phyloP scores from a whole-genome alignment of 78 protist species.

The Emiliania huxleyi region DNA sequence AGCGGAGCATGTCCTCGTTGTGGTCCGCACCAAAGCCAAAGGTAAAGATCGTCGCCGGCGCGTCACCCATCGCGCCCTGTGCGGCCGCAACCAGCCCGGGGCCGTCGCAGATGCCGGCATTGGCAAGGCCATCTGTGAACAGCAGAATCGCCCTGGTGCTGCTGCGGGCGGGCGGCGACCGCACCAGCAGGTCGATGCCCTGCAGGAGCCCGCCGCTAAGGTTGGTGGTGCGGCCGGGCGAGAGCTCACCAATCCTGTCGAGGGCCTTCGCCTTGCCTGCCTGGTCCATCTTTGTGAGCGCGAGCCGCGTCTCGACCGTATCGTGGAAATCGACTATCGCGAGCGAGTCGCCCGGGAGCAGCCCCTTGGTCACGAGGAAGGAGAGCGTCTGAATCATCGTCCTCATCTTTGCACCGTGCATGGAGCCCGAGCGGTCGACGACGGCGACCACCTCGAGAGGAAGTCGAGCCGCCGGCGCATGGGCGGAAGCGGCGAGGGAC shows the following conservation, averaged over 20 bases:
- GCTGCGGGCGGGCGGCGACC: background rate
- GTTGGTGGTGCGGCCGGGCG: background rate
- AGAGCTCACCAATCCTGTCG: background rate
- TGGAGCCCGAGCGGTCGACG: background rate
- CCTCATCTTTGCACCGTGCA: background rate
- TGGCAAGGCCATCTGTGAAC: conserved; percentile 11
- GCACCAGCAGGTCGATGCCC: background rate
- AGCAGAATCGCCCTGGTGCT: background rate
- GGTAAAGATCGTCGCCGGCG: background rate
- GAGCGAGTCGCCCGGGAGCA: background rate
- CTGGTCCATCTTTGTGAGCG: background rate
- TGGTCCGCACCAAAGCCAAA: background rate
- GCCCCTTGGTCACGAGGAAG: background rate
- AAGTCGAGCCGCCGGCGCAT: background rate
- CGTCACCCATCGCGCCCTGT: background rate
- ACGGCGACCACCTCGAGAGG: conserved; percentile 8
- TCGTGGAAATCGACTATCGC: background rate
- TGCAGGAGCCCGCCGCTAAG: background rate
- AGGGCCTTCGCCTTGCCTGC: background rate
- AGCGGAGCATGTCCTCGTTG: background rate
- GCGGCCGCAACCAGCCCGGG: background rate
- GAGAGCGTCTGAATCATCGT: background rate
- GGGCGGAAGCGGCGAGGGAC: background rate
- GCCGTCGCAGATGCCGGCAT: background rate
- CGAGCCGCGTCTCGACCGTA: background rate